phyloP scores from a whole-genome alignment of 371 early-diverging fungal species.

The Circinella umbellata region DNA sequence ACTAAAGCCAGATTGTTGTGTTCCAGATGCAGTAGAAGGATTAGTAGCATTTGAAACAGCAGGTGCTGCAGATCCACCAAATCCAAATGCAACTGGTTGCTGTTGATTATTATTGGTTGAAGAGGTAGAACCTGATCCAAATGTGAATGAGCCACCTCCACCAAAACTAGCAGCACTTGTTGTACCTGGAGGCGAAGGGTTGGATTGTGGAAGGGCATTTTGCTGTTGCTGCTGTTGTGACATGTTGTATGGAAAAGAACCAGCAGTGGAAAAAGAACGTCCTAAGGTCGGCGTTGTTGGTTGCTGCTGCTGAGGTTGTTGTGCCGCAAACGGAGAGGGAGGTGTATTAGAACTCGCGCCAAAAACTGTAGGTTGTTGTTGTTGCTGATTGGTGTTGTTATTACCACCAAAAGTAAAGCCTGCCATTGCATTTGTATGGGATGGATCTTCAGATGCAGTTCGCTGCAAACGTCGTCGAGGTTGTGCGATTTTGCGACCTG shows the following conservation, averaged over 20 bases:
- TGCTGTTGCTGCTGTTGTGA: conserved; percentile 2
- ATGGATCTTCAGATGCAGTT: not conserved
- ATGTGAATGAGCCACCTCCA: not conserved
- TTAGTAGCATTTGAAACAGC: not conserved
- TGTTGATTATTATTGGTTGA: not conserved
- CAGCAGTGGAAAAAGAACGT: not conserved
- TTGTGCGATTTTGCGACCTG: conserved; percentile 10
- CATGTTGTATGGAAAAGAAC: not conserved
- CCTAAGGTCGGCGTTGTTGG: not conserved
- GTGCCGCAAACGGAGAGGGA: conserved; percentile 1
- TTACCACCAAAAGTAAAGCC: conserved; percentile 6
- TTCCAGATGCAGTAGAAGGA: not conserved
- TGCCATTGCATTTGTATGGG: not conserved
- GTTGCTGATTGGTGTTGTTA: not conserved
- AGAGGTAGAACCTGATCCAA: not conserved
- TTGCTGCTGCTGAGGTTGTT: not conserved
- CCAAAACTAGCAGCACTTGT: no score
- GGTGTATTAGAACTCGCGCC: not conserved
- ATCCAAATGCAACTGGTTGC: not conserved
- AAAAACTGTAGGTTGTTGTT: not conserved
- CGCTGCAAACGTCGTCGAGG: conserved; percentile 11
- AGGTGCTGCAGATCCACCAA: conserved; percentile 1
- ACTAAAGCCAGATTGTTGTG: not conserved
- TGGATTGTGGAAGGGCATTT: not conserved
- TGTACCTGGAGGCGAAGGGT: not conserved